phyloP scores from a whole-genome alignment of 1,284 basidiomycete genomes.

The Irpex lacteus region DNA sequence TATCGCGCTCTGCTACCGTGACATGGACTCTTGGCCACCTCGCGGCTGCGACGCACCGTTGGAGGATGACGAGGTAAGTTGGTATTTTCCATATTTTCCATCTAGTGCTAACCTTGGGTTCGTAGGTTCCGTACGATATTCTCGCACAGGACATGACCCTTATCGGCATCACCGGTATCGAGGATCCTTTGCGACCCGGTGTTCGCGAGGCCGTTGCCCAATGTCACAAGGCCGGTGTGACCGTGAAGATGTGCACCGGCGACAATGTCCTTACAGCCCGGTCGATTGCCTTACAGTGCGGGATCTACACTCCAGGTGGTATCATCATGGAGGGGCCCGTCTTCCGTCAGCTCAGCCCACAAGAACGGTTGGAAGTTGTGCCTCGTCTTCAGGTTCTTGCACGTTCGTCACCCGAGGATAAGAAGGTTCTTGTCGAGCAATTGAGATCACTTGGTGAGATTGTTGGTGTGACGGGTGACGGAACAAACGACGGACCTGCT shows the following conservation, averaged over 20 bases:
- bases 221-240: constrained; percentile 89
- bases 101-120: not conserved
- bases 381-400: constrained; percentile 80
- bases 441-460: constrained; percentile 89
- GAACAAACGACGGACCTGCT: constrained; percentile 97
- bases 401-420: constrained; percentile 97
- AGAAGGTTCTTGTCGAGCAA: constrained; percentile 89
- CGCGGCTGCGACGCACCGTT: constrained; percentile 38
- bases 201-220: constrained; percentile 86
- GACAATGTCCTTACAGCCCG: constrained; percentile 94
- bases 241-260: constrained; percentile 98
- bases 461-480: constrained; percentile 97
- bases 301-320: constrained; percentile 89
- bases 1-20: constrained; percentile 90
- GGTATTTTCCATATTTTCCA: not conserved
- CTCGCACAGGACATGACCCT: constrained; percentile 79
- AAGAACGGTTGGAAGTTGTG: constrained; percentile 61
- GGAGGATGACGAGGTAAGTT: constrained; percentile 48
- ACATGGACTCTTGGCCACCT: constrained; percentile 89
- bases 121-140: constrained; percentile 67
- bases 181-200: constrained; percentile 91
- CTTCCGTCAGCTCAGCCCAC: constrained; percentile 57
- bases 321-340: constrained; percentile 96
- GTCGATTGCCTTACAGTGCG: constrained; percentile 94
- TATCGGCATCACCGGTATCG: constrained; percentile 89